A percentile compares a stretch with the other conserved stretches of the same genome.
These are phyloP conservation scores for Dendrocalamus sinicus DNA, from an alignment of 176 grass and related monocot genomes.

Conservation along the genomic window DNA sequence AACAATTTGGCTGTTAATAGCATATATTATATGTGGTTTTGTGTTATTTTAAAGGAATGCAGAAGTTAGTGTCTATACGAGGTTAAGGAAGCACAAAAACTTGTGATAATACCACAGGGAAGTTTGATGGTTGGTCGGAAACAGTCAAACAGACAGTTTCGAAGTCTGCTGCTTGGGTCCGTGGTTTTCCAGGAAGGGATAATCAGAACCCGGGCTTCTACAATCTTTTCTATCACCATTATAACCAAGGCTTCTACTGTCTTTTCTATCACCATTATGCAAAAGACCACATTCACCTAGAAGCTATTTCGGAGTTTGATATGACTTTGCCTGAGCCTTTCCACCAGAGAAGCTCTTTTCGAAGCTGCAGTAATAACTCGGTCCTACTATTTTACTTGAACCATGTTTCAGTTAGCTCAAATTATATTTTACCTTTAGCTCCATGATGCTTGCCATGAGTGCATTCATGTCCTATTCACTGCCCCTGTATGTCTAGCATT, in stretches of 20 bases:
- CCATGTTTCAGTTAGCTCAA: background rate
- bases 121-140: background rate
- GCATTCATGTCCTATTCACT: background rate
- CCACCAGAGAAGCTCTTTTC: background rate
- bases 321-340: background rate
- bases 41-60: conserved; percentile 12
- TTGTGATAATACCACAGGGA: background rate
- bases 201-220: background rate
- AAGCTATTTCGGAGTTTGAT: background rate
- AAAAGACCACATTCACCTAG: background rate
- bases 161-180: background rate
- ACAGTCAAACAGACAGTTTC: background rate
- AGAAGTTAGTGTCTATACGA: background rate
- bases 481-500: background rate
- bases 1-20: background rate
- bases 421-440: background rate
- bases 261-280: background rate
- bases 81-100: background rate
- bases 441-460: conserved; percentile 33
- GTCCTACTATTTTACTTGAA: background rate
- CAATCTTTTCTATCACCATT: background rate
- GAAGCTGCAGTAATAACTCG: background rate
- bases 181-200: background rate
- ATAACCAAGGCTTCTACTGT: too few relatives aligned
- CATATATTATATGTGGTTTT: background rate